Percentiles rank a stretch among this genome's conserved stretches.
Evolutionary conservation across 805 yeast species (phyloP).

Genomic region (Saturnispora galanensis): DNA sequence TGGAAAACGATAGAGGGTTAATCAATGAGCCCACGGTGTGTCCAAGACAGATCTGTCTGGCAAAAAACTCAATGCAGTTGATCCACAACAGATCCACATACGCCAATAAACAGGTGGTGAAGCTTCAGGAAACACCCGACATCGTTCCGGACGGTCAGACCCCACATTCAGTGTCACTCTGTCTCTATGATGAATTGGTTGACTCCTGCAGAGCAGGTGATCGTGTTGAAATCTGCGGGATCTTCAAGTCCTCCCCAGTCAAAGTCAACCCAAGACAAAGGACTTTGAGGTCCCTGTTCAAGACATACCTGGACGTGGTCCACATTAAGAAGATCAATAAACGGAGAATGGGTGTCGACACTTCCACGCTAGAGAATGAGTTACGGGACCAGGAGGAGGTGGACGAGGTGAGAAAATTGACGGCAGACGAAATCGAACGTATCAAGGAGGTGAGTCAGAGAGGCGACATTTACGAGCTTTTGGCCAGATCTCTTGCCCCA

Average conservation of each 20-base stretch:
- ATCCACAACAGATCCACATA: slow-evolving; percentile 88
- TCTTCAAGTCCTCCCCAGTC: slow-evolving; percentile 87
- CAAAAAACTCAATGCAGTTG: slow-evolving; percentile 76
- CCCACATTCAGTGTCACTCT: slow-evolving; percentile 88
- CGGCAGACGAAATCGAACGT: slow-evolving; percentile 57
- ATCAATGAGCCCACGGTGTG: slow-evolving; percentile 90
- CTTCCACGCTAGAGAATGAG: slow-evolving; percentile 56
- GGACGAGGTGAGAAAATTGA: slow-evolving; percentile 62
- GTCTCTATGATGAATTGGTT: slow-evolving; percentile 93
- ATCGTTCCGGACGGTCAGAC: slow-evolving; percentile 97
- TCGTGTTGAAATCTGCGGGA: slow-evolving; percentile 89
- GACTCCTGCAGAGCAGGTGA: slow-evolving; percentile 96
- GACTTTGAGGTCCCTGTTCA: slow-evolving; percentile 72
- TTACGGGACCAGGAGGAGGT: slow-evolving; percentile 55
- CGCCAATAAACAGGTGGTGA: slow-evolving; percentile 91
- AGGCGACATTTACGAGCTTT: slow-evolving; percentile 71
- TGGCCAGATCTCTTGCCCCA: slow-evolving; percentile 93
- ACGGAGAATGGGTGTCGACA: slow-evolving; percentile 72
- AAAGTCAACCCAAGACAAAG: slow-evolving; percentile 80
- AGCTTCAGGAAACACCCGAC: slow-evolving; percentile 76
- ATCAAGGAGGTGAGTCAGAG: slow-evolving; percentile 57
- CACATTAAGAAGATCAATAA: slow-evolving; percentile 83
- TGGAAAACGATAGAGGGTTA: slow-evolving; percentile 89
- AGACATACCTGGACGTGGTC: slow-evolving; percentile 89
- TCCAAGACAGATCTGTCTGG: slow-evolving; percentile 81